Evolutionary conservation across 1,284 basidiomycete species (phyloP).

Genomic region (Microbotryum silenes-acaulis): DNA sequence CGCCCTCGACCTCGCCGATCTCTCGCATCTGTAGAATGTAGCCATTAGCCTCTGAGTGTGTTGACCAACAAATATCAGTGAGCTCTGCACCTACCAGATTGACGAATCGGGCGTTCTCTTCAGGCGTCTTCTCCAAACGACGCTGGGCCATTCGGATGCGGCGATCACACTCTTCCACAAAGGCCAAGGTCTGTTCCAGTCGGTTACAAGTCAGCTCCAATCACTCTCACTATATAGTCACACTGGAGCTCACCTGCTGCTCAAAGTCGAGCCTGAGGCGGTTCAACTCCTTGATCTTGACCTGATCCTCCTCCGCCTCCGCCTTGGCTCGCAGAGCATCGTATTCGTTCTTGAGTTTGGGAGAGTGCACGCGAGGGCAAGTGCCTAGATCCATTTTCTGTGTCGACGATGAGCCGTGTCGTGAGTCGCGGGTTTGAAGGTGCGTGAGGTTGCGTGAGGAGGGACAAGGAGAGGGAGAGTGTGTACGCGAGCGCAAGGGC

Average conservation of each 20-base stretch:
- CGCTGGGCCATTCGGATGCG: conserved; percentile 89
- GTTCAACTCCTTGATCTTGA: conserved; percentile 29
- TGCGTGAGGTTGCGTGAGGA: not conserved
- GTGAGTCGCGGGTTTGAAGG: not conserved
- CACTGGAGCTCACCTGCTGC: conserved; percentile 11
- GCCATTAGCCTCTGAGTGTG: not conserved
- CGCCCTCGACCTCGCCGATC: conserved; percentile 97
- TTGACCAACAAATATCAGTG: not conserved
- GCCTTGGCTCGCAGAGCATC: conserved; percentile 63
- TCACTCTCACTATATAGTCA: not conserved
- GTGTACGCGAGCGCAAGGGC: not conserved
- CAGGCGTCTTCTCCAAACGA: conserved; percentile 95
- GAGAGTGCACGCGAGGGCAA: conserved; percentile 93
- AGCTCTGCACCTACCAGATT: conserved; percentile 61
- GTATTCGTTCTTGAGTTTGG: conserved; percentile 88
- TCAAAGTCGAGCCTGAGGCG: conserved; percentile 38
- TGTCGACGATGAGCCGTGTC: not conserved
- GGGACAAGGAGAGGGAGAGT: not conserved
- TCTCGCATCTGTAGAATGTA: conserved; percentile 71
- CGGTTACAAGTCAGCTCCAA: not conserved
- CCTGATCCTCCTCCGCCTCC: conserved; percentile 24
- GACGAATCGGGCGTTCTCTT: conserved; percentile 97
- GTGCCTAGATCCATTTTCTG: conserved; percentile 99
- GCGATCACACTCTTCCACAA: conserved; percentile 96
- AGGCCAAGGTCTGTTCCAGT: conserved; percentile 60